These are phyloP conservation scores for Neoboletus magnificus DNA, from an alignment of 768 basidiomycete genomes.

Conservation along the genomic window DNA sequence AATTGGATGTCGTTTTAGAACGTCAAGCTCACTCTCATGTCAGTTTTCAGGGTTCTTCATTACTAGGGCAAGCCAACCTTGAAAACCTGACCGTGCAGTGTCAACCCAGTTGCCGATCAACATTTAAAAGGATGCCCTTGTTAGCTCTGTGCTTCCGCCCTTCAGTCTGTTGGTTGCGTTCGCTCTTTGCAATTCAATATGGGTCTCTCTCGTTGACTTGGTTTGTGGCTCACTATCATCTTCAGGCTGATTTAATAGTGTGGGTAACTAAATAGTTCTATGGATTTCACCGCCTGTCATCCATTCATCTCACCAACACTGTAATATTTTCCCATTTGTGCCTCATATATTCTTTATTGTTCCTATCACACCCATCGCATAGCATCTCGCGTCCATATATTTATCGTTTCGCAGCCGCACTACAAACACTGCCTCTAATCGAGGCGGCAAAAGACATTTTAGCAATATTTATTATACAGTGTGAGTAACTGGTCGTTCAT, in stretches of 20 bases:
- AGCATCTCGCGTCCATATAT: constrained; percentile 1
- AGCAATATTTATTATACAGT: constrained; percentile 20
- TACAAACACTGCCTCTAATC: constrained; percentile 12
- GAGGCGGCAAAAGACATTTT: constrained; percentile 18
- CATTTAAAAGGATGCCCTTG: constrained; percentile 19
- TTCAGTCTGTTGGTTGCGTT: constrained; percentile 15
- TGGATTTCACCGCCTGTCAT: constrained; percentile 17
- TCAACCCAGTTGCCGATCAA: not conserved
- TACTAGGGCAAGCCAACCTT: constrained; percentile 18
- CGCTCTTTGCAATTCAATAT: constrained; percentile 21
- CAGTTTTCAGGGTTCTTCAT: constrained; percentile 36
- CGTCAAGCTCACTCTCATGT: constrained; percentile 1
- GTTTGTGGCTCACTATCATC: constrained; percentile 12
- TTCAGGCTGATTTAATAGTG: not conserved
- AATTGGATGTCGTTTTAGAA: not conserved
- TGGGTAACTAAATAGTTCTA: constrained; percentile 15
- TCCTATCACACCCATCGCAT: constrained; percentile 5
- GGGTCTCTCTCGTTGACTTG: constrained; percentile 22
- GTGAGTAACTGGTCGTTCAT: constrained; percentile 14
- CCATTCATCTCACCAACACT: constrained; percentile 23
- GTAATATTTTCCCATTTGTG: constrained; percentile 23
- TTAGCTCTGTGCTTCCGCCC: constrained; percentile 4
- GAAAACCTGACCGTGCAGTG: not conserved
- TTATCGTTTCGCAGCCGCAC: constrained; percentile 7
- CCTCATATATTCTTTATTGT: constrained; percentile 14